Evolutionary conservation across 1,284 basidiomycete species (phyloP).

Genomic region (Apiotrichum porosum): DNA sequence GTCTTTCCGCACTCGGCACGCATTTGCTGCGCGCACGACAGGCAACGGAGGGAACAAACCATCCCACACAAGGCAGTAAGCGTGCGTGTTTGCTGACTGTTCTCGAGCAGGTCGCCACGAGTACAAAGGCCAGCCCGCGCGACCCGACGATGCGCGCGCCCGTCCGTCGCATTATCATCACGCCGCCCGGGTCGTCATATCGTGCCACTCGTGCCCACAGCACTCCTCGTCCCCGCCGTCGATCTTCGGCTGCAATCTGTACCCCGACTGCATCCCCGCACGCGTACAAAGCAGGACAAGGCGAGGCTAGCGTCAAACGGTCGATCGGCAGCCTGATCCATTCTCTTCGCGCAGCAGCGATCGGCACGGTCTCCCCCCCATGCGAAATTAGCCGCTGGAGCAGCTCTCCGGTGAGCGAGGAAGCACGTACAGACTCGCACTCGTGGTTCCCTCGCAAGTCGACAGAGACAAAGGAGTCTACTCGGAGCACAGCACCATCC

Average conservation of each 20-base stretch:
- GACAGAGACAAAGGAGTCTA: neutral
- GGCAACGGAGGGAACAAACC: neutral
- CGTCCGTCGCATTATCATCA: neutral
- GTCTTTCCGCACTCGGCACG: too few species aligned
- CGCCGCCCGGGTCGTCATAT: too few species aligned
- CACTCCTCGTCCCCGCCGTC: neutral
- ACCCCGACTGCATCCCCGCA: constrained; percentile 1
- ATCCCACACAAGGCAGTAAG: neutral
- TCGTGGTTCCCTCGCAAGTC: constrained; percentile 1
- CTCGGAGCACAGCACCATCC: neutral
- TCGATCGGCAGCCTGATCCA: constrained; percentile 1
- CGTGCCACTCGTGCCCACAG: neutral
- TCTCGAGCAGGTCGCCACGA: neutral
- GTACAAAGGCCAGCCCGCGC: too few species aligned
- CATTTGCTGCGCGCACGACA: too few species aligned
- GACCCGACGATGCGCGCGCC: neutral
- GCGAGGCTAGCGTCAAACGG: constrained; percentile 5
- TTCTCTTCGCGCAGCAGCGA: constrained; percentile 1
- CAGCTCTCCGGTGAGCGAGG: constrained; percentile 1
- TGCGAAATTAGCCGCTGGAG: neutral
- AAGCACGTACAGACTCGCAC: neutral
- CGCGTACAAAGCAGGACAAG: constrained; percentile 1
- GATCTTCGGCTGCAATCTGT: neutral
- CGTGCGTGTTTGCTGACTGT: neutral
- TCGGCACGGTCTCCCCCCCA: neutral